phyloP scores from a whole-genome alignment of 2,329 filamentous ascomycete species.

The Pseudocercospora pini-densiflorae region DNA sequence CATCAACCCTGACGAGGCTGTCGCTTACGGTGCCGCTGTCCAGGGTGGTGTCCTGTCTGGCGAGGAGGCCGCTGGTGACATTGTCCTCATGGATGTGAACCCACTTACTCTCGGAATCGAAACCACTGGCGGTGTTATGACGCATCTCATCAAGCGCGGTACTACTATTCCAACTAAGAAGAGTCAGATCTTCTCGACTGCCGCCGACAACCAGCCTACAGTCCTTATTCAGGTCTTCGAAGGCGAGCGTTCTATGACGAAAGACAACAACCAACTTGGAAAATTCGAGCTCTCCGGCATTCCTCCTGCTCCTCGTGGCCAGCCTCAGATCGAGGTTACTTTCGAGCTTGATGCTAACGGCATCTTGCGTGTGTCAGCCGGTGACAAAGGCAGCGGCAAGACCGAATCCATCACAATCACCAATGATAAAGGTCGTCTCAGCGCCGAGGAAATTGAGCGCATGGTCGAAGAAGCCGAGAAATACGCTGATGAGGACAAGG shows the following conservation, averaged over 20 bases:
- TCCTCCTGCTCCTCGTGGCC: constrained; percentile 90
- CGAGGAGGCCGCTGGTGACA: constrained; percentile 84
- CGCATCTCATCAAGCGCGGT: constrained; percentile 97
- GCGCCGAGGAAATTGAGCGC: constrained; percentile 96
- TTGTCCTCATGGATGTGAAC: constrained; percentile 93
- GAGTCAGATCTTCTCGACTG: constrained; percentile 97
- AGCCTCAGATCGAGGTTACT: constrained; percentile 97
- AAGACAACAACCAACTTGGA: constrained; percentile 80
- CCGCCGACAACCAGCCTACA: constrained; percentile 96
- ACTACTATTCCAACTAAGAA: constrained; percentile 99
- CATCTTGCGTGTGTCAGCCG: constrained; percentile 94
- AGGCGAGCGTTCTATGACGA: constrained; percentile 73
- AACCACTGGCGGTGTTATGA: constrained; percentile 98
- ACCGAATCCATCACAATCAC: constrained; percentile 97
- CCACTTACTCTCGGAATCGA: constrained; percentile 97
- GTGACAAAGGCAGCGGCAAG: constrained; percentile 98
- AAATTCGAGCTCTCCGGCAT: constrained; percentile 99
- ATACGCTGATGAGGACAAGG: constrained; percentile 99
- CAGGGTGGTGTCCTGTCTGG: constrained; percentile 95
- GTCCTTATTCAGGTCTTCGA: constrained; percentile 99
- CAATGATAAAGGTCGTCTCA: constrained; percentile 98
- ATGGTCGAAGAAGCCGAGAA: constrained; percentile 99
- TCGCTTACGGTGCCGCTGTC: constrained; percentile 95
- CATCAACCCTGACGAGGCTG: constrained; percentile 99
- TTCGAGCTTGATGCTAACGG: constrained; percentile 99